Evolutionary conservation across 805 yeast species (phyloP), one percentile per base, ranked within the genome.

Genomic region (Wickerhamomyces queroliae): DNA sequence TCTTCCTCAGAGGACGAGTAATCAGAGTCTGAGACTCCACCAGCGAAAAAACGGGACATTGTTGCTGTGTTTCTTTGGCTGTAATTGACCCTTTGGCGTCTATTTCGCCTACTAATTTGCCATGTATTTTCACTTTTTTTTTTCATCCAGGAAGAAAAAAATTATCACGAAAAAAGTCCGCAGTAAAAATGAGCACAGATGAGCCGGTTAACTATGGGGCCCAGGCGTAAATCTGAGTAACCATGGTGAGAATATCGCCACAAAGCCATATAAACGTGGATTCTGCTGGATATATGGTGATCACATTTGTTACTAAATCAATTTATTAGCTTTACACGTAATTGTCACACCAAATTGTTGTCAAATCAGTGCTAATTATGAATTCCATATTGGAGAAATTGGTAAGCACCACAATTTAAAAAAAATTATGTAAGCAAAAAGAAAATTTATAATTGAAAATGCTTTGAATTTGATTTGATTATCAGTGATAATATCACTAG

Each of bases 41-140:
- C 63, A 35, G 78, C 79, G 71, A 93, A 93, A 76, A 93, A 91
- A 69, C 95, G 85, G 53, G 98, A 88, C 95, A 89, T 89, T 46
- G 39, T 62, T 25, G 30, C 16, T 26, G 22, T 23, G 39, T 31
- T 26, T 21, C 12, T 25, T 26, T 34, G 36, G 22, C n/a, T n/a
- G n/a, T n/a, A n/a, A n/a, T n/a, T 31, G 22, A 24, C 16, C 13
- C n/a, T 38, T 28, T 27, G 33, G 22, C 33, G 36, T 35, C 19
- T 32, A 11, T 7, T 10, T n/a, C 13, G 21, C 38, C 16, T 17
- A 11, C 21, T 13, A n/a, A 12, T 7, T 16, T 27, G 28, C 16
- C 10, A 15, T 23, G 25, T 21, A 16, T 49, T 43, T 49, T 41
- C 49, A 43, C 43, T 44, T 46, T 50, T 36, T 29, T 52, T 50